phyloP scores from a whole-genome alignment of 352 stramenopile genomes.

The Blastocystis sp. region DNA sequence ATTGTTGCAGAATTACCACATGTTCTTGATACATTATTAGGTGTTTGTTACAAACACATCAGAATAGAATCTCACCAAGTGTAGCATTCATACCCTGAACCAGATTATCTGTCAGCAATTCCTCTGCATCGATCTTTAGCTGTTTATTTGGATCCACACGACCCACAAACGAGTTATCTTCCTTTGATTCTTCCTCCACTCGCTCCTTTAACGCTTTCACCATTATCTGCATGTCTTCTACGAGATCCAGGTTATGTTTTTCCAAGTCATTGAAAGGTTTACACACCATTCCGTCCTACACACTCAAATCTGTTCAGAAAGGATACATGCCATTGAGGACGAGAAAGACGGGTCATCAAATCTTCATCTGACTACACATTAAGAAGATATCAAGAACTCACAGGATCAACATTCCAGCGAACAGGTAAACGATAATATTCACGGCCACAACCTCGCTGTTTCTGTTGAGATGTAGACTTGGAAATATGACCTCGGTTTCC shows the following conservation, averaged over 20 bases:
- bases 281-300: conserved; percentile 53
- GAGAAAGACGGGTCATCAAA: conserved; percentile 20
- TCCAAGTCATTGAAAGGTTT: conserved; percentile 1
- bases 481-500: conserved; percentile 37
- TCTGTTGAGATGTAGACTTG: conserved; percentile 53
- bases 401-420: conserved; percentile 50
- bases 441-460: conserved; percentile 41
- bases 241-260: not conserved
- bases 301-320: not conserved
- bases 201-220: conserved; percentile 36
- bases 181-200: conserved; percentile 20
- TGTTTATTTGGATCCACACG: conserved; percentile 24
- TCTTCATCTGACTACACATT: conserved; percentile 41
- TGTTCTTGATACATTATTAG: not conserved
- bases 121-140: conserved; percentile 37
- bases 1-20: not conserved
- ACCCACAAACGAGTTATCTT: conserved; percentile 3
- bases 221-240: conserved; percentile 2
- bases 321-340: conserved; percentile 32
- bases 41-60: conserved; percentile 26
- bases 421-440: conserved; percentile 54
- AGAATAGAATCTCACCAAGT: conserved; percentile 54
- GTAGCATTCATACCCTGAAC: conserved; percentile 51
- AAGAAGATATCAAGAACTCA: not conserved
- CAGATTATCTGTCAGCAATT: conserved; percentile 32